Evolutionary conservation across 2,329 filamentous ascomycete species (phyloP), one percentile per base, ranked within the genome.

Genomic region (Epichloe sp.): DNA sequence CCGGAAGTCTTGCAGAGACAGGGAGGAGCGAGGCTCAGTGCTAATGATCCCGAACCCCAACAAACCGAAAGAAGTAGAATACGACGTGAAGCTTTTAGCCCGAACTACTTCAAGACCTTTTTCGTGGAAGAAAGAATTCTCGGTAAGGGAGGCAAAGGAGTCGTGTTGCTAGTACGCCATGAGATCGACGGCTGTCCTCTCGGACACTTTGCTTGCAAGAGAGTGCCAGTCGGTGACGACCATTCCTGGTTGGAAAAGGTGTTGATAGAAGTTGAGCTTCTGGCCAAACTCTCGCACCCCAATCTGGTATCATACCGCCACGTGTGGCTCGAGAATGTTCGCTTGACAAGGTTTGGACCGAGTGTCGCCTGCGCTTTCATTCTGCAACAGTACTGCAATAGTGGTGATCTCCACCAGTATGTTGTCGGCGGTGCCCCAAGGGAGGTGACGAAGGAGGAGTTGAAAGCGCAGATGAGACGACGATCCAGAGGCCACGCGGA

Each of bases 301-400:
- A 98, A 98, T 56, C 75, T 98, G 8, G 93, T 98, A 1, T 95
- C 90, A 0, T 98, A 98, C 65, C 85, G 91, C 6, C 93, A 97
- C 68, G 93, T 95, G 35, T 98, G 93, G 93, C 76, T 98, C 15
- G 91, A 98, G 65, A 86, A 96, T 64, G 83, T 85, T 49, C 80
- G 85, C 58, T 79, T 95, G 49, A 91, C 79, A 55, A 83, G 80
- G 2, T 98, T 98, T 64, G 86, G 89, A 0, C 93, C 94, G 0
- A 88, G 82, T 50, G 89, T 98, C 1, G 89, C 89, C 11, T 97
- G 91, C 61, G 89, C 91, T 4, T 98, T 95, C 64, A 98, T 98
- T 52, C 76, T 98, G 7, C 93, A 98, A 64, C 90, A 98, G 63
- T 98, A 95, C 61, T 98, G 94, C 71, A 97, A 98, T 63, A 78